phyloP scores from a whole-genome alignment of 2,329 filamentous ascomycete species.

The Botrytis aclada region DNA sequence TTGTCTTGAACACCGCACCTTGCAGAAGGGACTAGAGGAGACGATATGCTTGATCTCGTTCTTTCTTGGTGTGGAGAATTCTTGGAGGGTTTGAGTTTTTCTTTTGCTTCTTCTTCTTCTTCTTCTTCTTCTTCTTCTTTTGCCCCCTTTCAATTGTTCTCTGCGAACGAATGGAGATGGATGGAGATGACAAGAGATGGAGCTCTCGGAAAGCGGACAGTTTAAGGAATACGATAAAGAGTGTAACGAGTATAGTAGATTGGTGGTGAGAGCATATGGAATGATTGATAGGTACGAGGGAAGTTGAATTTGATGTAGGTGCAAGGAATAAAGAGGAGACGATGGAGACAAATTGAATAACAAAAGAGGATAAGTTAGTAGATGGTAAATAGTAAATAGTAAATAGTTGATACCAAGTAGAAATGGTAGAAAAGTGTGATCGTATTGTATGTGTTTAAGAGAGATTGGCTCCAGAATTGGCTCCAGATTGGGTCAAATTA shows the following conservation, averaged over 20 bases:
- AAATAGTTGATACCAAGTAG: background rate
- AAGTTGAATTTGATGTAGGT: background rate
- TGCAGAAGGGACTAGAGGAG: background rate
- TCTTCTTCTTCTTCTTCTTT: background rate
- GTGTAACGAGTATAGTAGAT: conserved; percentile 11
- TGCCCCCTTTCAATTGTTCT: background rate
- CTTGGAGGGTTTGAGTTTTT: background rate
- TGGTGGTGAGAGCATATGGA: conserved; percentile 13
- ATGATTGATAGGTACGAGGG: background rate
- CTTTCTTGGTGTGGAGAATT: background rate
- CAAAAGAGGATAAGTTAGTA: background rate
- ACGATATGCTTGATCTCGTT: conserved; percentile 2
- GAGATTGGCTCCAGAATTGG: background rate
- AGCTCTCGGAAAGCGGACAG: background rate
- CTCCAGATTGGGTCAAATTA: background rate
- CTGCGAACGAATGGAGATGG: no score
- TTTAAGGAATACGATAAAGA: conserved; percentile 17
- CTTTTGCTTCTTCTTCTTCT: background rate
- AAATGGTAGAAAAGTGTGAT: background rate
- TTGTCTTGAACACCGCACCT: conserved; percentile 17
- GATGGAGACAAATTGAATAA: background rate
- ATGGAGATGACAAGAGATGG: background rate
- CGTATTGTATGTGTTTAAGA: background rate
- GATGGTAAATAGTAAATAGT: no score
- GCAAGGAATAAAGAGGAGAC: background rate